Percentiles rank a stretch among this genome's conserved stretches.
These are phyloP conservation scores for Solanum sitiens DNA, from an alignment of 257 asterid genomes.

Conservation along the genomic window DNA sequence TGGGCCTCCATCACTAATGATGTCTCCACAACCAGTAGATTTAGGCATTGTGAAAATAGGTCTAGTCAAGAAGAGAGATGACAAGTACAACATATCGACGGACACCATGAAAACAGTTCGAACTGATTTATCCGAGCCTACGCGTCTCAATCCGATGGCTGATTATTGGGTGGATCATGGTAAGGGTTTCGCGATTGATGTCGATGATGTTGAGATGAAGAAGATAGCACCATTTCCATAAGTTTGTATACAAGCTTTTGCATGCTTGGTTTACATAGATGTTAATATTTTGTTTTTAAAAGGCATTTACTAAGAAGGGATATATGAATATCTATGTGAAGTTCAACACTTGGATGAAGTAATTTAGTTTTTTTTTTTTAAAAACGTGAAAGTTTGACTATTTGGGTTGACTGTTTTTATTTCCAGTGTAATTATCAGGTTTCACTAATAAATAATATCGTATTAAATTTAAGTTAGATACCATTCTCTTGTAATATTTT, in stretches of 20 bases:
- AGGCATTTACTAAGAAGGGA: background rate
- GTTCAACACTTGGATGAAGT: no score
- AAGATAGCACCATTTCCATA: constrained; percentile 31
- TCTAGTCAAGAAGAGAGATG: constrained; percentile 30
- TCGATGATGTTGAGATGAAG: constrained; percentile 38
- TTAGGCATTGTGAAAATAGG: constrained; percentile 30
- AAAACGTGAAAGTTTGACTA: no score
- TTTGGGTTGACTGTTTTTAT: no score
- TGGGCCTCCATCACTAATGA: constrained; percentile 67
- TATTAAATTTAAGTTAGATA: no score
- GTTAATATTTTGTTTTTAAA: background rate
- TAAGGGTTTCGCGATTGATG: constrained; percentile 35
- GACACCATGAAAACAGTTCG: constrained; percentile 22
- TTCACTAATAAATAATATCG: no score
- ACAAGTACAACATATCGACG: constrained; percentile 36
- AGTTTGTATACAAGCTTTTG: background rate
- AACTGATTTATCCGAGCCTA: constrained; percentile 37
- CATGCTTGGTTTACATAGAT: background rate
- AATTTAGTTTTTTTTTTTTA: no score
- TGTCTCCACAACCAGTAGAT: constrained; percentile 56
- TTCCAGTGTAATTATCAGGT: no score
- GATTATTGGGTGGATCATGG: constrained; percentile 66
- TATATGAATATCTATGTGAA: background rate
- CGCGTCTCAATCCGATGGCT: constrained; percentile 42
- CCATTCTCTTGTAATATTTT: rapidly evolving